A percentile compares a stretch with the other conserved stretches of the same genome.
Conservation (phyloP, 2,329 filamentous ascomycete species). For the Aspergillus persii region DNA sequence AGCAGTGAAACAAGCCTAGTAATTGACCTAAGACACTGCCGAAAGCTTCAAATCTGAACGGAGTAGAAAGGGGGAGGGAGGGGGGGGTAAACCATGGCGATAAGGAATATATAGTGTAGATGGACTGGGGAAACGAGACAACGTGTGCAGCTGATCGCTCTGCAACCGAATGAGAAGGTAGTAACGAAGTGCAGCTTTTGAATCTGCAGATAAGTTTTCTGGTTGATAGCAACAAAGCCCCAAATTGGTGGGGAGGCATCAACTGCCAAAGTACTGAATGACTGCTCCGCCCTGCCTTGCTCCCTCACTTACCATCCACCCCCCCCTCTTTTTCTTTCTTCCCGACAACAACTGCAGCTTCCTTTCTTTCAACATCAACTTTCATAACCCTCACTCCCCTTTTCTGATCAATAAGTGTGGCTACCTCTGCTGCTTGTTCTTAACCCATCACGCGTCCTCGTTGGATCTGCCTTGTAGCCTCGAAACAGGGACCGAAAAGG, state of each 20-base stretch:
- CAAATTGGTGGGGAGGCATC: neutral
- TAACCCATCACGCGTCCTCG: constrained; percentile 7
- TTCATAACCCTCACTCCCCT: neutral
- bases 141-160: no score
- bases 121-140: neutral
- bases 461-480: constrained; percentile 21
- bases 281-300: neutral
- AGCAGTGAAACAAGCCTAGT: neutral
- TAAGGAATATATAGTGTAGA: neutral
- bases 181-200: no score
- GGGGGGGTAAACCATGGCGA: neutral
- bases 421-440: neutral
- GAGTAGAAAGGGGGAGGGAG: neutral
- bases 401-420: neutral
- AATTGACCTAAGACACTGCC: neutral
- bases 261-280: neutral
- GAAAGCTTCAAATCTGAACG: neutral
- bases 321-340: neutral
- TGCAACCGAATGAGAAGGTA: neutral
- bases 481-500: constrained; percentile 27
- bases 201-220: neutral
- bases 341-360: neutral
- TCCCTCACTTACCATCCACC: neutral
- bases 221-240: neutral
- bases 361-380: neutral